Base-by-base conservation (phyloP, 371 early-diverging fungal genomes). In the Apophysomyces trapeziformis region DNA sequence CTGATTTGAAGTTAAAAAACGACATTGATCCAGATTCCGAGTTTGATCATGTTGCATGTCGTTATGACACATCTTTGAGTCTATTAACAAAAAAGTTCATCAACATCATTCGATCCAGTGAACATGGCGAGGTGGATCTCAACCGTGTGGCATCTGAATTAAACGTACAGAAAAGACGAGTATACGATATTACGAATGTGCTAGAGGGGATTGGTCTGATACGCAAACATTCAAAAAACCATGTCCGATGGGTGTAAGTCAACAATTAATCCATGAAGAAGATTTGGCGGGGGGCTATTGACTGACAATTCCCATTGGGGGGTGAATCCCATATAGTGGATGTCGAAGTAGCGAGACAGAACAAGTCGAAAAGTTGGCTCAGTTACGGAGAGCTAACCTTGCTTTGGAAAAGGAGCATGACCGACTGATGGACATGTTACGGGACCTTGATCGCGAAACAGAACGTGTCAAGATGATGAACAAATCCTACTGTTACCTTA, bases 131-230 rank as follows among this genome's bases (percentile, higher is more conserved):
- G 16, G 68, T 90, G 61, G 90, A 90, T 67, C 76, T 89, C 39
- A 89, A 86, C 61, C 67, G 71, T 43, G 90, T 90, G 12, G 87
- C 91, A 2, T 66, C 62, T n/a, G 71, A 79, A 38, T 78, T 92
- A 46, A 68, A 78, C 1, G 89, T 90, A 14, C 84, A 84, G 61
- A 92, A 92, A 75, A 78, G 92, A 67, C 74, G 92, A 47, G 85
- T 92, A 56, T 92, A 92, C 66, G 92, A 92, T 66, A 90, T 92
- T 58, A 90, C 91, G 50, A 90, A 90, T 68, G 90, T 90, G 14
- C 71, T 92, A 64, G 90, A 92, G 70, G 90, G 90, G 18, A 76
- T 92, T 56, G 80, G 83, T 12, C 73, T 86, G 60, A 77, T 92
- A 43, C 83, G 84, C 57, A 92, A 90, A 73, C 80, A 81, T 73